phyloP scores from a whole-genome alignment of 1,284 basidiomycete genomes.

The Inonotus obliquus region DNA sequence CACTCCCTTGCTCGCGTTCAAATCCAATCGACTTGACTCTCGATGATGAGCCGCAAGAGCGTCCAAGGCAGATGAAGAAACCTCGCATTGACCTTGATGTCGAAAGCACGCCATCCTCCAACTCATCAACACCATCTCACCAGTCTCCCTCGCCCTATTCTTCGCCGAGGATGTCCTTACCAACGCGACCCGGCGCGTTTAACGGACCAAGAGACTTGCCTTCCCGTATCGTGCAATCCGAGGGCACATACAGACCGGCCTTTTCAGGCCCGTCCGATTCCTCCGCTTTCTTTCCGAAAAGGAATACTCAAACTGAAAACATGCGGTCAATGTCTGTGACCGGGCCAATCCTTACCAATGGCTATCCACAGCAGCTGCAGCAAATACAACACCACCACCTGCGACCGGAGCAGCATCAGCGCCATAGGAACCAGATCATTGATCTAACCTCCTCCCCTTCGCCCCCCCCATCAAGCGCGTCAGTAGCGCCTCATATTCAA shows the following conservation, averaged over 20 bases:
- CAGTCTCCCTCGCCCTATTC: constrained; percentile 14
- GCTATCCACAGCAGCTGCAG: neutral
- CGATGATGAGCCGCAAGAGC: constrained; percentile 45
- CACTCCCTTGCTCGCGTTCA: constrained; percentile 23
- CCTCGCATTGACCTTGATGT: constrained; percentile 31
- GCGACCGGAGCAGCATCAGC: neutral
- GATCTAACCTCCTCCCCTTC: constrained; percentile 75
- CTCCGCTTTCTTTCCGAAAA: constrained; percentile 30
- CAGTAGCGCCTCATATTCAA: constrained; percentile 21
- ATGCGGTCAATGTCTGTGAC: constrained; percentile 23
- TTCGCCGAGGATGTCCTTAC: neutral
- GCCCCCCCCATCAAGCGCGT: constrained; percentile 45
- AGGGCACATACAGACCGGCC: constrained; percentile 39
- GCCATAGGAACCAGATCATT: constrained; percentile 47
- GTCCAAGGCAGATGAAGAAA: constrained; percentile 36
- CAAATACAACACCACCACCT: constrained; percentile 7
- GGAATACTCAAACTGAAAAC: constrained; percentile 20
- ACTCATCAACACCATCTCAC: constrained; percentile 19
- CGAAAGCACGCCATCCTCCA: constrained; percentile 8
- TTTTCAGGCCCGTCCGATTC: constrained; percentile 40
- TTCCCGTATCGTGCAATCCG: constrained; percentile 18
- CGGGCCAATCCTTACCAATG: constrained; percentile 7
- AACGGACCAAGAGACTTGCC: constrained; percentile 15
- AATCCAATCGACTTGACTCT: constrained; percentile 59
- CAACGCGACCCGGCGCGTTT: constrained; percentile 22